These are phyloP conservation scores for Hydrangea macrophylla DNA, from an alignment of 148 eudicot genomes.

Conservation along the genomic window DNA sequence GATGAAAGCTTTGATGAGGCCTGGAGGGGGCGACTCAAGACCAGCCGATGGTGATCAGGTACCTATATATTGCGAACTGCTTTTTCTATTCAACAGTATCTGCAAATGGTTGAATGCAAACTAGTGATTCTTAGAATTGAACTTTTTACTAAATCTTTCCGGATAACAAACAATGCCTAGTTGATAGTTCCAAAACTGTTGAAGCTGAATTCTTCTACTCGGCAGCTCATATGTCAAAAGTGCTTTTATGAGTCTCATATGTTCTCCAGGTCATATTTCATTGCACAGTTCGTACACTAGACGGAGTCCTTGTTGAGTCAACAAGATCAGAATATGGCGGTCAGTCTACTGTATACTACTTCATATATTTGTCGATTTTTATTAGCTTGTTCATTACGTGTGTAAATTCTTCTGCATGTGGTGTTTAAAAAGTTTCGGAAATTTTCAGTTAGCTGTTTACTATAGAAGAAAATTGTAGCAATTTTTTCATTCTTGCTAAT, in stretches of 20 bases:
- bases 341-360: slow-evolving; percentile 10
- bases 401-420: background rate
- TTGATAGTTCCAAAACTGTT: background rate
- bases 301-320: slow-evolving; percentile 77
- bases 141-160: background rate
- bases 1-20: slow-evolving; percentile 76
- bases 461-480: too few relatives aligned
- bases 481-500: too few relatives aligned
- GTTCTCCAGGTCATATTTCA: slow-evolving; percentile 63
- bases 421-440: background rate
- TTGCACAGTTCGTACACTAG: slow-evolving; percentile 79
- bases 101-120: background rate
- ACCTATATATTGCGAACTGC: background rate
- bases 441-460: background rate
- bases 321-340: slow-evolving; percentile 77
- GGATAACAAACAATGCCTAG: background rate
- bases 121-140: too few relatives aligned
- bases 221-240: background rate
- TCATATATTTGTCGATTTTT: background rate
- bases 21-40: slow-evolving; percentile 66
- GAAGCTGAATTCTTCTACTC: background rate
- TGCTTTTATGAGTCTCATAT: background rate
- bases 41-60: slow-evolving; percentile 97
- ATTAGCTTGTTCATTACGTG: background rate
- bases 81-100: background rate